These are phyloP conservation scores for Zalerion maritima DNA, from an alignment of 495 filamentous ascomycete genomes.

Conservation along the genomic window DNA sequence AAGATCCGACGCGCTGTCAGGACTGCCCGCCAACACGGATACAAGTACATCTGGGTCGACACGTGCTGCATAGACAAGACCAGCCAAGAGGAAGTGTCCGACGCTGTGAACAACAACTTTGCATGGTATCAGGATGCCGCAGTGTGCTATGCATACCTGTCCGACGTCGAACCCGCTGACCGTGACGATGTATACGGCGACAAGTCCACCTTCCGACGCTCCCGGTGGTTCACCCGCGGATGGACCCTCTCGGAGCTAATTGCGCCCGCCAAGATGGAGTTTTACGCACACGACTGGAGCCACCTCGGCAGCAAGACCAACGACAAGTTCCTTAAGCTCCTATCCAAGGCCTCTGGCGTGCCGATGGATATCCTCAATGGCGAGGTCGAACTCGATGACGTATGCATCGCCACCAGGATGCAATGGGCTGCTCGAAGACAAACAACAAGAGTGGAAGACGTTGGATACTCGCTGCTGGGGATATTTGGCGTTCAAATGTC, in stretches of 20 bases:
- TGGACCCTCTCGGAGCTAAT: constrained; percentile 22
- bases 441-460: constrained; percentile 8
- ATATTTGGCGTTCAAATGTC: constrained; percentile 10
- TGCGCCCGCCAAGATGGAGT: constrained; percentile 6
- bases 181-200: too few relatives aligned
- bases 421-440: constrained; percentile 3
- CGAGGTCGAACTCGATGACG: too few relatives aligned
- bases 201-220: constrained; percentile 4
- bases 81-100: constrained; percentile 14
- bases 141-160: constrained; percentile 20
- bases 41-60: constrained; percentile 25
- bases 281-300: constrained; percentile 5
- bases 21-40: constrained; percentile 4
- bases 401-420: constrained; percentile 5
- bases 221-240: constrained; percentile 14
- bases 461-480: constrained; percentile 9
- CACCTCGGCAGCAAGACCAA: too few relatives aligned
- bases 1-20: constrained; percentile 7
- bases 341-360: too few relatives aligned
- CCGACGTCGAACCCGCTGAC: too few relatives aligned
- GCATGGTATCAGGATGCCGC: constrained; percentile 13
- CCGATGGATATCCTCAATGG: too few relatives aligned
- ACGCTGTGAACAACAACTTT: constrained; percentile 16
- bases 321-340: too few relatives aligned
- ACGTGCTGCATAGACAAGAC: constrained; percentile 28